These are phyloP conservation scores for Neurospora africana DNA, from an alignment of 495 filamentous ascomycete genomes.

Conservation along the genomic window DNA sequence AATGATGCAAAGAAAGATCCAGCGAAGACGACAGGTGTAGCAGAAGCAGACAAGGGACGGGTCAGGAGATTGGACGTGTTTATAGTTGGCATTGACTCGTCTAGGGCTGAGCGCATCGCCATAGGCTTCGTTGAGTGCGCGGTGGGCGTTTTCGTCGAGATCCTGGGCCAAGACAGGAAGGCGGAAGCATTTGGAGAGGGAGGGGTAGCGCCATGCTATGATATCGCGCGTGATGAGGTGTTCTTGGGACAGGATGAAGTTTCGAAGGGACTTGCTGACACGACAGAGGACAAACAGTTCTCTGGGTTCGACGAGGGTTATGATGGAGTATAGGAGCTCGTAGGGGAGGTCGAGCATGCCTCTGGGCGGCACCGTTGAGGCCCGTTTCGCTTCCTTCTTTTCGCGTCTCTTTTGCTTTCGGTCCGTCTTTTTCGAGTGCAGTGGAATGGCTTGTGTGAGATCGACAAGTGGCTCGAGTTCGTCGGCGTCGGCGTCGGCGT, in stretches of 20 bases:
- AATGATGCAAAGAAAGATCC: conserved; percentile 40
- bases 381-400: conserved; percentile 21
- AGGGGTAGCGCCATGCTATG: conserved; percentile 32
- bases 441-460: conserved; percentile 20
- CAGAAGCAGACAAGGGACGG: conserved; percentile 37
- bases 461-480: conserved; percentile 8
- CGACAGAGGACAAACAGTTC: conserved; percentile 34
- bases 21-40: conserved; percentile 39
- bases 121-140: conserved; percentile 17
- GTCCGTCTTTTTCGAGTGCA: conserved; percentile 40
- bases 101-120: conserved; percentile 8
- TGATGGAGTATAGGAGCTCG: conserved; percentile 37
- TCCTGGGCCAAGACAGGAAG: conserved; percentile 31
- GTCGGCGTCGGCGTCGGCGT: neutral
- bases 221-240: conserved; percentile 27
- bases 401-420: conserved; percentile 33
- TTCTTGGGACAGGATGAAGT: conserved; percentile 33
- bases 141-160: conserved; percentile 26
- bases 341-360: conserved; percentile 34
- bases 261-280: conserved; percentile 24
- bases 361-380: neutral
- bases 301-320: conserved; percentile 33
- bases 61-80: conserved; percentile 36
- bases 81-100: conserved; percentile 32
- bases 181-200: conserved; percentile 37